Conservation (phyloP, 2,329 filamentous ascomycete genomes). For the Botrytis medusae region DNA sequence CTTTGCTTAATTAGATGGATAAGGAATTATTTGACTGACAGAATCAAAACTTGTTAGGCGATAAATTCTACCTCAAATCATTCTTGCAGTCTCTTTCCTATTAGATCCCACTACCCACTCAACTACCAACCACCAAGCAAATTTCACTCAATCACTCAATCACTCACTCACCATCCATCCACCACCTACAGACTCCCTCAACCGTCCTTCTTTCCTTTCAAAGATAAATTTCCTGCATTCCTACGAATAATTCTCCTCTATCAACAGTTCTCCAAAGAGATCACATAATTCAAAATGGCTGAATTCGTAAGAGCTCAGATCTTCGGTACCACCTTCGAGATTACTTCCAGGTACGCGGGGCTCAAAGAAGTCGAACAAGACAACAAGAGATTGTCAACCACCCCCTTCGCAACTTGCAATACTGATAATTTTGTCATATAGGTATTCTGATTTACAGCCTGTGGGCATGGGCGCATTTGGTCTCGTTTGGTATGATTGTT, state of each 20-base stretch:
- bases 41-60: slow-evolving; percentile 1
- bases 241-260: neutral
- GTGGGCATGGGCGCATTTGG: slow-evolving; percentile 99
- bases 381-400: slow-evolving; percentile 19
- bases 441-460: slow-evolving; percentile 96
- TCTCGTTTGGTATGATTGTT: slow-evolving; percentile 77
- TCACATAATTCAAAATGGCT: slow-evolving; percentile 67
- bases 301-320: slow-evolving; percentile 99
- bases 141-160: neutral
- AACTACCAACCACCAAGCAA: neutral
- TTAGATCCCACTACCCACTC: neutral
- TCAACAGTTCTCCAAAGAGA: neutral
- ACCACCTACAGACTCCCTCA: neutral
- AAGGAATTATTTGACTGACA: neutral
- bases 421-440: slow-evolving; percentile 44
- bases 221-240: neutral
- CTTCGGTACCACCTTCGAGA: slow-evolving; percentile 99
- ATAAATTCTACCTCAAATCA: slow-evolving; percentile 11
- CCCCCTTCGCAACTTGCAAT: slow-evolving; percentile 23
- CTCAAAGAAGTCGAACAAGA: slow-evolving; percentile 6
- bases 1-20: slow-evolving; percentile 1
- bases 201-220: neutral
- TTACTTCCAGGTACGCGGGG: slow-evolving; percentile 81
- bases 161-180: neutral
- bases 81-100: slow-evolving; percentile 8